Base-by-base conservation (phyloP, 129 eudicot species). In the Scalesia atractyloides region DNA sequence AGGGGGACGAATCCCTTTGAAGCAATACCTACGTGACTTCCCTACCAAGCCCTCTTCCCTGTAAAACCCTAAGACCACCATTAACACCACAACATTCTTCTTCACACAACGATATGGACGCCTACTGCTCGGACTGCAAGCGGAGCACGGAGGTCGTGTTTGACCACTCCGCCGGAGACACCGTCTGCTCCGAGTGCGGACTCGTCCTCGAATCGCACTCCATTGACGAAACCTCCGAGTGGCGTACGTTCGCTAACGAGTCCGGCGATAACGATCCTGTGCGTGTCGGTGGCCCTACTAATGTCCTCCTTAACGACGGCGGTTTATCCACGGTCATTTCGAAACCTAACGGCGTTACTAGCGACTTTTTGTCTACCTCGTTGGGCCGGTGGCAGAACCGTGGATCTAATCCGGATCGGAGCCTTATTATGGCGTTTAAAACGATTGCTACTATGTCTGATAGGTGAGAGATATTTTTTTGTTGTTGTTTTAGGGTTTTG, bases 101-200 rank as follows among this genome's bases (percentile, higher is more conserved):
- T 37, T 41, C 20, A 20, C 20, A 20, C 9, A 56, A 69, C 1
- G 33, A 64, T 22, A 75, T 75, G 24, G 80, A 76, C 72, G 74
- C 80, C 36, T 89, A 74, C 49, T 90, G 97, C 26, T n/a, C 79
- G 26, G 97, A 90, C 53, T 90, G 97, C 86, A 90, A 85, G 85
- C 68, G 75, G 71, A 70, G 68, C 70, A 90, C 95, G 62, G 95
- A 90, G 85, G 91, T 83, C 30, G 91, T 90, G 20, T 81, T 76
- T 82, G 91, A 87, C 54, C 95, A 87, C 83, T 64, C 89, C 3
- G 91, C 97, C 17, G 97, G 97, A 13, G 97, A 90, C 74, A 85
- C 91, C 24, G 89, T 90, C 53, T 90, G 97, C 61, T 90, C 91
- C 43, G 95, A 90, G 82, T 90, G 95, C 59, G 97, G 97, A 0